Evolutionary conservation across 768 basidiomycete species (phyloP).

Genomic region (Lentinus tigrinus): DNA sequence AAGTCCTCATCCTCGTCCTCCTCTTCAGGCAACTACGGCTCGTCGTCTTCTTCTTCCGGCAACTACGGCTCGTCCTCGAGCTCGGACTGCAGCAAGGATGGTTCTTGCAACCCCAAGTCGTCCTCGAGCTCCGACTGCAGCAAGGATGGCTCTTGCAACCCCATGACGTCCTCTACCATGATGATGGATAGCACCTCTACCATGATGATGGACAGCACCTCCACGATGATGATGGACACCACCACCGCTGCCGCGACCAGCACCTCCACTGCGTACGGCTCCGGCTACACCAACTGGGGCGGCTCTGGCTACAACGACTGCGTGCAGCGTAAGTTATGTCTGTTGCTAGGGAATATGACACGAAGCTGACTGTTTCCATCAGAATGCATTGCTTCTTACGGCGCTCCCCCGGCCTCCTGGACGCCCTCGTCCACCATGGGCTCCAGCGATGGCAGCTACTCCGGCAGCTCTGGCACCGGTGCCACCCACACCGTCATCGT

Average conservation of each 20-base stretch:
- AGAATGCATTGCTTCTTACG: conserved; percentile 72
- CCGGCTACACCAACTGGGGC: conserved; percentile 59
- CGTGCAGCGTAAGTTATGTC: conserved; percentile 56
- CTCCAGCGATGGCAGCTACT: conserved; percentile 2
- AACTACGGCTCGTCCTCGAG: background rate
- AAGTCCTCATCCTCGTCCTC: background rate
- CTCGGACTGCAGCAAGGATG: background rate
- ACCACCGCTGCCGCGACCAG: conserved; percentile 9
- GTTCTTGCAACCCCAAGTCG: background rate
- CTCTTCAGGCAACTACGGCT: conserved; percentile 20
- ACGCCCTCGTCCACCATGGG: conserved; percentile 24
- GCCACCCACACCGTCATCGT: conserved; percentile 76
- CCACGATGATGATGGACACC: no score
- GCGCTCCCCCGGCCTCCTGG: conserved; percentile 32
- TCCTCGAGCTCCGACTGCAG: conserved; percentile 9
- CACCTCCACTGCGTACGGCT: conserved; percentile 47
- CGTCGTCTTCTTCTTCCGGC: background rate
- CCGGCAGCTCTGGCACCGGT: conserved; percentile 45
- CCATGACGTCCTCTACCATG: background rate
- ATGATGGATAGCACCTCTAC: background rate
- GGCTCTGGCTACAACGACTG: conserved; percentile 61
- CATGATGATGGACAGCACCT: background rate
- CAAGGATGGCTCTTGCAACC: background rate
- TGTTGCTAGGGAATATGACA: background rate
- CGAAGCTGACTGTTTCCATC: background rate